Percentiles rank a stretch among this genome's conserved stretches.
Conservation (phyloP, 2,329 filamentous ascomycete species). For the Trichoderma gracile region DNA sequence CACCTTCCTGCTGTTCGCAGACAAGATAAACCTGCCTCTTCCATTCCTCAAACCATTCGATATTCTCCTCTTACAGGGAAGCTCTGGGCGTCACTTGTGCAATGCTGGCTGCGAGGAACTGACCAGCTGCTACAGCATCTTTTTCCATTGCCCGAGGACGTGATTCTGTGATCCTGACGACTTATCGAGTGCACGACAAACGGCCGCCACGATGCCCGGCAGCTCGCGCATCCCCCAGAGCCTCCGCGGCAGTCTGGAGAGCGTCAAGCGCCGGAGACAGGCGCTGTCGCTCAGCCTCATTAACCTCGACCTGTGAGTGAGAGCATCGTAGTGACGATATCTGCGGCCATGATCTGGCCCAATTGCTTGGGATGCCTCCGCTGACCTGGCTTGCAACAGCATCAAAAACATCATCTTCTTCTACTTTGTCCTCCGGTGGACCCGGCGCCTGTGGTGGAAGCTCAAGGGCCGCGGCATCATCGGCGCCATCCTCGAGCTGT, state of each 20-base stretch:
- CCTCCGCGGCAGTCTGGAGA: constrained; percentile 65
- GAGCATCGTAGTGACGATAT: no score
- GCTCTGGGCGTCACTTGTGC: background rate
- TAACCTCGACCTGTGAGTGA: constrained; percentile 68
- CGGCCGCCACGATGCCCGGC: constrained; percentile 55
- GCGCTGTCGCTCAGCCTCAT: constrained; percentile 59
- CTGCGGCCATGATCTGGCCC: background rate
- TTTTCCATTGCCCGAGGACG: background rate
- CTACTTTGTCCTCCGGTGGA: constrained; percentile 82
- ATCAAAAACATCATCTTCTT: constrained; percentile 75
- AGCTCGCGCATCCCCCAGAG: constrained; percentile 70
- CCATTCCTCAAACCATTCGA: background rate
- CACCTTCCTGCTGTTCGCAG: background rate
- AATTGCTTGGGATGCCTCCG: background rate
- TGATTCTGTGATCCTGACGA: background rate
- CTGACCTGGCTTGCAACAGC: no score
- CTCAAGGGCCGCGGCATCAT: constrained; percentile 85
- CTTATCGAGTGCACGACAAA: background rate
- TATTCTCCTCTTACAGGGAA: background rate
- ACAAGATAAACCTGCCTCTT: background rate
- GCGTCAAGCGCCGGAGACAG: constrained; percentile 58
- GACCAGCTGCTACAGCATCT: constrained; percentile 1
- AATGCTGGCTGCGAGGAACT: constrained; percentile 9
- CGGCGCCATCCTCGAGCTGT: constrained; percentile 74
- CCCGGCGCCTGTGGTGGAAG: constrained; percentile 77